Evolutionary conservation across 2,329 filamentous ascomycete species (phyloP).

Genomic region (Hypoxylon sp.): DNA sequence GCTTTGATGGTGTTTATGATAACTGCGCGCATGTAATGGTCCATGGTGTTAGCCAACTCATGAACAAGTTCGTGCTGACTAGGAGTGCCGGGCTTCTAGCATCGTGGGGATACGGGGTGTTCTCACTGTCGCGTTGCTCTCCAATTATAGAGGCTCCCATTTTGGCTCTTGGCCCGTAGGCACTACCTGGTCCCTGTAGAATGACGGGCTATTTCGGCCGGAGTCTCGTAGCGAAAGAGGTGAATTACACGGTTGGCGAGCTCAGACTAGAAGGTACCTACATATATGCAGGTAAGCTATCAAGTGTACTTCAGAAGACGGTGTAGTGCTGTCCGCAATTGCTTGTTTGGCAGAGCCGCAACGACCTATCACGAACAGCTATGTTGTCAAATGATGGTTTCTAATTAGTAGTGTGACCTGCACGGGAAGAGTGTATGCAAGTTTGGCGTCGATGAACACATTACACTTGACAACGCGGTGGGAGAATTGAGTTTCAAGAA

Average conservation of each 20-base stretch:
- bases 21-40: constrained; percentile 60
- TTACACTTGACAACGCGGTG: constrained; percentile 31
- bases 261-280: constrained; percentile 5
- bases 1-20: constrained; percentile 80
- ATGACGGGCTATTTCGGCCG: constrained; percentile 17
- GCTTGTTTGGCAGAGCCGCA: constrained; percentile 12
- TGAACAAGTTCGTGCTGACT: constrained; percentile 2
- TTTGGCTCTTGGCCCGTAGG: constrained; percentile 57
- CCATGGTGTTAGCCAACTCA: constrained; percentile 37
- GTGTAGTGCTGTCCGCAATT: constrained; percentile 14
- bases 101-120: constrained; percentile 15
- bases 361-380: constrained; percentile 3
- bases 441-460: constrained; percentile 26
- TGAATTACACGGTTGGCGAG: constrained; percentile 7
- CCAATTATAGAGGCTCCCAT: constrained; percentile 90
- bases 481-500: constrained; percentile 35
- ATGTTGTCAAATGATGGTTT: not conserved
- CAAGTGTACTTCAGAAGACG: constrained; percentile 2
- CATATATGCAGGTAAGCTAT: constrained; percentile 15
- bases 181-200: constrained; percentile 27
- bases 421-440: constrained; percentile 12
- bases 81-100: constrained; percentile 14
- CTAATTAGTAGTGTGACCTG: constrained; percentile 4
- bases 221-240: constrained; percentile 11
- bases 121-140: constrained; percentile 81